Evolutionary conservation across 2,329 filamentous ascomycete species (phyloP), one percentile per base, ranked within the genome.

Genomic region (Penicillium italicum): DNA sequence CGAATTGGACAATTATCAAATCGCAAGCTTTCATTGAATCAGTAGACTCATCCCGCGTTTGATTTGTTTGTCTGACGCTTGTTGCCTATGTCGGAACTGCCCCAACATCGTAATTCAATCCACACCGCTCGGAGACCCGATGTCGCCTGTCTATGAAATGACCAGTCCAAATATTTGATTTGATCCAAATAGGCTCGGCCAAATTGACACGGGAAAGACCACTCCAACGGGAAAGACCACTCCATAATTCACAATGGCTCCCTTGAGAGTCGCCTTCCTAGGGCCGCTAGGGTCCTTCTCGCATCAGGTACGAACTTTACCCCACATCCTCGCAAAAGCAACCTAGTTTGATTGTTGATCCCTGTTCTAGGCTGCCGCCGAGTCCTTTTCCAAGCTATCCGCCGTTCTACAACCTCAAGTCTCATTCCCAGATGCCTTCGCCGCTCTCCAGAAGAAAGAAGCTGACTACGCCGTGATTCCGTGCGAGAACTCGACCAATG

Each of bases 401-500:
- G 65, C 66, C 24, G 62, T 68, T 18, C 60, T 77, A 30, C 57
- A 67, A 9, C 73, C 75, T 1, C 63, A 72, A 31, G 41, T 70
- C 30, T 73, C 69, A 16, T 77, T 77, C 56, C 68, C 69, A 31
- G 90, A 94, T 69, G 85, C 96, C 65, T 96, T 97, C 72, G 80
- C 86, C 48, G 81, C 85, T 16, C 88, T 96, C 6, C 90, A 95
- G 68, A 79, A 80, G 36, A 81, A 83, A 55, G 70, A 77, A 42
- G 84, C 84, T 0, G 75, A 82, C 50, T 86, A 86, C 54, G 94
- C 92, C 63, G 89, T 97, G 31, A 89, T 97, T 1, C 94, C 94
- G 7, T 92, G 96, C 74, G 93, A 97, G 72, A 99, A 99, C 78
- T 95, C 90, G 38, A 93, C 90, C 70, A 96, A 97, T 74, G 94